Evolutionary conservation across 2,329 filamentous ascomycete species (phyloP).

Genomic region (Colletotrichum costaricense): DNA sequence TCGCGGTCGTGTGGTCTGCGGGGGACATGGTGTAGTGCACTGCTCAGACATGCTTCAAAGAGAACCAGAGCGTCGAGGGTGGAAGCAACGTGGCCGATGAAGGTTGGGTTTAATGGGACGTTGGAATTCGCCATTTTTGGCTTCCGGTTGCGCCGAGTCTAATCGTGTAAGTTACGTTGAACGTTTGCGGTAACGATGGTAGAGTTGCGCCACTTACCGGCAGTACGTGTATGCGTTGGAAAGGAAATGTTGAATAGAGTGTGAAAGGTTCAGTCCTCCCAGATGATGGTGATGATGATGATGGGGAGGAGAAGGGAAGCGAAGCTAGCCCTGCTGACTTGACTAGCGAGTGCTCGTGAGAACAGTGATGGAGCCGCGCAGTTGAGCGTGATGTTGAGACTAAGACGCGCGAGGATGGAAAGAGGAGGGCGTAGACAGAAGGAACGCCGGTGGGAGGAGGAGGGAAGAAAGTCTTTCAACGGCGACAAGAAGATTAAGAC

Average conservation of each 20-base stretch:
- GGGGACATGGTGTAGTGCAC: conserved; percentile 78
- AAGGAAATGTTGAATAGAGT: not conserved
- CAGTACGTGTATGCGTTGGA: not conserved
- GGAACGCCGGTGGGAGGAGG: not conserved
- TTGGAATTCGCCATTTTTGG: conserved; percentile 45
- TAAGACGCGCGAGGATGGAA: not conserved
- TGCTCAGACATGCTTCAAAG: conserved; percentile 82
- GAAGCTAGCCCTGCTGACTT: not conserved
- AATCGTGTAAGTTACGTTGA: conserved; percentile 27
- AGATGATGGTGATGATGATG: not conserved
- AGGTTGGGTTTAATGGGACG: conserved; percentile 69
- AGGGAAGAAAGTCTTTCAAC: not conserved
- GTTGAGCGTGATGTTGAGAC: not conserved
- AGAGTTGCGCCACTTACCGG: conserved; percentile 31
- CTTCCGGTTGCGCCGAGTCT: conserved; percentile 32
- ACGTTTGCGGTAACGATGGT: conserved; percentile 5
- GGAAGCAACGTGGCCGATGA: conserved; percentile 73
- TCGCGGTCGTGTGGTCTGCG: conserved; percentile 90
- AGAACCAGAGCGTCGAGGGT: conserved; percentile 82
- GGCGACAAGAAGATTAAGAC: not conserved
- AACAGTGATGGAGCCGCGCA: not conserved
- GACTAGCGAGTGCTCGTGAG: not conserved
- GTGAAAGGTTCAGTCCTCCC: not conserved
- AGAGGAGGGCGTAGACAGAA: not conserved
- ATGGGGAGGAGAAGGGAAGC: not conserved